phyloP scores from a whole-genome alignment of 805 yeast species.

The Tetrapisispora arboricola region DNA sequence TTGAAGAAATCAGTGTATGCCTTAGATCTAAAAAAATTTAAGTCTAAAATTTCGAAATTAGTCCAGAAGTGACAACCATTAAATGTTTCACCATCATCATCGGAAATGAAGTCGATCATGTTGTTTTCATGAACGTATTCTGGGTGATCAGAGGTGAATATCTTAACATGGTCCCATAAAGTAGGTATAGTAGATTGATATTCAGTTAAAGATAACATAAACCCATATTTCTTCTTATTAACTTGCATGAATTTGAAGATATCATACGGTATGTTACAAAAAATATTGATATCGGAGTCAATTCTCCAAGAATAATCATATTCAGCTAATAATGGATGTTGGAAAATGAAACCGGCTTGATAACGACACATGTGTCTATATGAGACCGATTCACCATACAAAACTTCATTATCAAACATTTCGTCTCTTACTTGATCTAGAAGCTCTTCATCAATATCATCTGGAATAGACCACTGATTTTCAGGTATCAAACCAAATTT shows the following conservation, averaged over 20 bases:
- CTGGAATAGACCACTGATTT: constrained; percentile 65
- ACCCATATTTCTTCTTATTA: constrained; percentile 51
- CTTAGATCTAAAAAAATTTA: constrained; percentile 53
- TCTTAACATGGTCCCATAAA: constrained; percentile 50
- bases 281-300: constrained; percentile 55
- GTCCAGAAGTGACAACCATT: constrained; percentile 80
- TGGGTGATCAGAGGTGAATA: constrained; percentile 37
- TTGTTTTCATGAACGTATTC: constrained; percentile 36
- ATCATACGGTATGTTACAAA: constrained; percentile 55
- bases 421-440: constrained; percentile 38
- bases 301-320: constrained; percentile 70
- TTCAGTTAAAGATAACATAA: constrained; percentile 56
- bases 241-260: constrained; percentile 52
- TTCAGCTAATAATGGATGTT: constrained; percentile 44
- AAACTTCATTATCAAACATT: constrained; percentile 37
- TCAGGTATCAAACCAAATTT: constrained; percentile 52
- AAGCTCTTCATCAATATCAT: constrained; percentile 45
- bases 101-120: constrained; percentile 49
- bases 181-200: constrained; percentile 51
- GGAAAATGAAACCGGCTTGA: constrained; percentile 47
- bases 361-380: constrained; percentile 60
- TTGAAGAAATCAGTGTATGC: constrained; percentile 52
- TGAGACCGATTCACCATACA: constrained; percentile 53
- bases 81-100: constrained; percentile 53
- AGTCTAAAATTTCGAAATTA: constrained; percentile 63